Conservation (phyloP, 2,329 filamentous ascomycete species). For the Annulohypoxylon truncatum region DNA sequence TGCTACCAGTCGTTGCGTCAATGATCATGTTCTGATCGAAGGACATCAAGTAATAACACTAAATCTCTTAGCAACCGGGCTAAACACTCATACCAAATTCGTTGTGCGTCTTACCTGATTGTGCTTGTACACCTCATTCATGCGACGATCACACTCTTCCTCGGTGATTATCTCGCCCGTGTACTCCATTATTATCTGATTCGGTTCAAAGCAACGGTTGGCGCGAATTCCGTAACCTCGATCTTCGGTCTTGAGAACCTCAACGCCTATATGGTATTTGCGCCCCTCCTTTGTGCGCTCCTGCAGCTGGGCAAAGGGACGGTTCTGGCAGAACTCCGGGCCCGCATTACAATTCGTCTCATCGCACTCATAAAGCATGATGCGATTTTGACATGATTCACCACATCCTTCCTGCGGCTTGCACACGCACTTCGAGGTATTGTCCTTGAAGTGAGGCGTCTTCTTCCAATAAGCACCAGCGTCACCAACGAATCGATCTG, state of each 20-base stretch:
- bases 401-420: slow-evolving; percentile 82
- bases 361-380: slow-evolving; percentile 98
- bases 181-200: slow-evolving; percentile 98
- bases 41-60: slow-evolving; percentile 99
- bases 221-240: slow-evolving; percentile 92
- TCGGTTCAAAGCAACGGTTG: slow-evolving; percentile 85
- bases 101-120: slow-evolving; percentile 75
- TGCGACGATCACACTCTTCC: slow-evolving; percentile 89
- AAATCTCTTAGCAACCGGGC: slow-evolving; percentile 25
- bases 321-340: slow-evolving; percentile 81
- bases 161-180: slow-evolving; percentile 98
- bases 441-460: slow-evolving; percentile 77
- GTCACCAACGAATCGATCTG: slow-evolving; percentile 91
- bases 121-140: slow-evolving; percentile 93
- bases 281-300: slow-evolving; percentile 81
- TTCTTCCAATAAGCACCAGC: slow-evolving; percentile 85
- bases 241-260: slow-evolving; percentile 90
- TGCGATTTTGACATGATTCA: slow-evolving; percentile 91
- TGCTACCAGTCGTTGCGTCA: slow-evolving; percentile 93
- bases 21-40: slow-evolving; percentile 99
- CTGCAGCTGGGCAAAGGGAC: slow-evolving; percentile 84
- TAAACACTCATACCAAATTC: slow-evolving; percentile 17
- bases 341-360: slow-evolving; percentile 86
- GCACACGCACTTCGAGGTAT: slow-evolving; percentile 82
- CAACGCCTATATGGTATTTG: slow-evolving; percentile 91